Conservation (phyloP, 257 asterid species). For the Linderniella brevidens region DNA sequence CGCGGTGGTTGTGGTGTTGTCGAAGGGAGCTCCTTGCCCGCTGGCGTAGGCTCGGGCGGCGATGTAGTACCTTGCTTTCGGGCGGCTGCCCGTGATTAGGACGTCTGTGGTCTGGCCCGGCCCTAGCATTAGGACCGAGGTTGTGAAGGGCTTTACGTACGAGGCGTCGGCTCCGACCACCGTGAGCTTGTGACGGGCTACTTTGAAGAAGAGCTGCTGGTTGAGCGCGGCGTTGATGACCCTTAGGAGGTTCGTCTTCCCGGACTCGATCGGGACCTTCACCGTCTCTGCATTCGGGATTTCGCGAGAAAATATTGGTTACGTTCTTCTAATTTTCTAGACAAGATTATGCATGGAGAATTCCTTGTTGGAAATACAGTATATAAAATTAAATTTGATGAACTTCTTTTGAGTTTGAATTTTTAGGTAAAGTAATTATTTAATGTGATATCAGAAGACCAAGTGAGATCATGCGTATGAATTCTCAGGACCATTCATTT, state of each 20-base stretch:
- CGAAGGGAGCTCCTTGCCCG: slow-evolving; percentile 73
- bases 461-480: too few species aligned
- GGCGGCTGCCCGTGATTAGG: slow-evolving; percentile 53
- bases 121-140: slow-evolving; percentile 77
- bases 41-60: slow-evolving; percentile 85
- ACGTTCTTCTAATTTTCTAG: too few species aligned
- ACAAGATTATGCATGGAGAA: too few species aligned
- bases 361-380: too few species aligned
- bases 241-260: slow-evolving; percentile 65
- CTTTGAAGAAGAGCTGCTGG: slow-evolving; percentile 75
- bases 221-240: slow-evolving; percentile 65
- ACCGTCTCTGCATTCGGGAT: slow-evolving; percentile 29
- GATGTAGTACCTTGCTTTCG: slow-evolving; percentile 50
- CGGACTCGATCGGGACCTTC: slow-evolving; percentile 30
- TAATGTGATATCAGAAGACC: too few species aligned
- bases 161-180: slow-evolving; percentile 88
- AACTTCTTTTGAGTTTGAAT: too few species aligned
- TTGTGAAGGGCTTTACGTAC: slow-evolving; percentile 65
- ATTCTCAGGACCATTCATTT: too few species aligned
- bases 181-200: slow-evolving; percentile 66
- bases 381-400: too few species aligned
- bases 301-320: too few species aligned
- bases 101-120: slow-evolving; percentile 96
- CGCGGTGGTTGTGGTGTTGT: slow-evolving; percentile 89
- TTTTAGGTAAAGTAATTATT: too few species aligned